Conservation (phyloP, 129 eudicot species). For the Flaveria ramosissima region DNA sequence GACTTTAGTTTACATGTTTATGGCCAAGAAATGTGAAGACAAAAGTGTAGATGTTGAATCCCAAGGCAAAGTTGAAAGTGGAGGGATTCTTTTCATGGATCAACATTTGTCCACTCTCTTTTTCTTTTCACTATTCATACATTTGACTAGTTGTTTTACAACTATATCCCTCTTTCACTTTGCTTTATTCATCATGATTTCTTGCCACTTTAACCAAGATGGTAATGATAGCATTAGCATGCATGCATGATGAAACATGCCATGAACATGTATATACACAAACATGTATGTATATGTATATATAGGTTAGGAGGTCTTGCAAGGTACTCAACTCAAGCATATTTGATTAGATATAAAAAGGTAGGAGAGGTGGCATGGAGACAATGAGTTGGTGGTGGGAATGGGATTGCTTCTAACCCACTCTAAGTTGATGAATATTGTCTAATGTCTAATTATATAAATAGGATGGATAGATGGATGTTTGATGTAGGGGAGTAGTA, state of each 20-base stretch:
- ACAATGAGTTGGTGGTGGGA: slow-evolving; percentile 26
- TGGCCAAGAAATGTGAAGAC: slow-evolving; percentile 22
- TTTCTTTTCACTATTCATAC: slow-evolving; percentile 34
- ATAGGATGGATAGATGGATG: slow-evolving; percentile 17
- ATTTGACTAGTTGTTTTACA: slow-evolving; percentile 24
- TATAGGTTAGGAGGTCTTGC: slow-evolving; percentile 20
- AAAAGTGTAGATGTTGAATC: slow-evolving; percentile 39
- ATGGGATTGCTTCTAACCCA: slow-evolving; percentile 37
- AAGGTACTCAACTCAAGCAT: slow-evolving; percentile 32
- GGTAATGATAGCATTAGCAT: slow-evolving; percentile 33
- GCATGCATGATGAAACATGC: slow-evolving; percentile 31
- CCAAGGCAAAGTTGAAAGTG: slow-evolving; percentile 40
- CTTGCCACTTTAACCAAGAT: slow-evolving; percentile 20
- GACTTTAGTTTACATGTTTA: neutral
- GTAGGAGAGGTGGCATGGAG: slow-evolving; percentile 32
- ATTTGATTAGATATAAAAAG: neutral
- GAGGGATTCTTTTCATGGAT: slow-evolving; percentile 26
- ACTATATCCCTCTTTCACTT: slow-evolving; percentile 2
- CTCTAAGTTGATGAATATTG: slow-evolving; percentile 14
- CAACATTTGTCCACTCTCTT: slow-evolving; percentile 33
- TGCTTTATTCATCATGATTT: slow-evolving; percentile 15
- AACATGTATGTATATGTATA: neutral
- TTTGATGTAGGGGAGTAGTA: slow-evolving; percentile 25
- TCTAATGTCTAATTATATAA: slow-evolving; percentile 14
- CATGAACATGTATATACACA: neutral